Evolutionary conservation across 805 yeast species (phyloP).

Genomic region (Grigorovia jiainica): DNA sequence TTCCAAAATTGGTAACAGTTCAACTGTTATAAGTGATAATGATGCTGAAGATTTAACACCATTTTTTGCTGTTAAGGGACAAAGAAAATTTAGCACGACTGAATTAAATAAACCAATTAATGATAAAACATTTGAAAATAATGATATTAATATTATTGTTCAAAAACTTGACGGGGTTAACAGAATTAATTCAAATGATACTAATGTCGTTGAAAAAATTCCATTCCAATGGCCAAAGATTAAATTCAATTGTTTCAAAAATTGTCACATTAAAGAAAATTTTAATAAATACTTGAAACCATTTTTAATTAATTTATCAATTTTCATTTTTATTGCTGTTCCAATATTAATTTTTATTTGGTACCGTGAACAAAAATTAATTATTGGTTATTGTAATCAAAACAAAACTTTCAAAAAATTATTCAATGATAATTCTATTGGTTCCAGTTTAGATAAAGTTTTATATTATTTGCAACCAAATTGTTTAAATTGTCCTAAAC

Average conservation of each 20-base stretch:
- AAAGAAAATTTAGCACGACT: no score
- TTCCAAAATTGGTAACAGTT: no score
- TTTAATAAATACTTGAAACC: not conserved
- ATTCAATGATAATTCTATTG: conserved; percentile 32
- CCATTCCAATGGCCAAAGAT: no score
- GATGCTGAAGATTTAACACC: no score
- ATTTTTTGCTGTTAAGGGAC: no score
- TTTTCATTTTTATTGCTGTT: conserved; percentile 22
- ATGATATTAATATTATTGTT: no score
- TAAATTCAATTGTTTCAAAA: not conserved
- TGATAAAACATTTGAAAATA: no score
- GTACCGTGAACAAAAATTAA: conserved; percentile 52
- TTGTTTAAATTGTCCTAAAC: conserved; percentile 70
- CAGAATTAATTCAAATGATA: no score
- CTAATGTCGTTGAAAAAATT: no score
- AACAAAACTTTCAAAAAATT: conserved; percentile 27
- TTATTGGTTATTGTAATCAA: conserved; percentile 63
- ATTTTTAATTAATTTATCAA: not conserved
- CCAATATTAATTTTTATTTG: conserved; percentile 34
- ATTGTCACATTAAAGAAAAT: not conserved
- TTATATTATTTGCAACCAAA: conserved; percentile 39
- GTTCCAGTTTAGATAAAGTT: conserved; percentile 21
- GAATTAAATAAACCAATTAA: no score
- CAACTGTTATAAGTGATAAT: no score
- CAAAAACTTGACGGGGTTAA: no score